Conservation (phyloP, 768 basidiomycete species). For the Lentinula raphanica region DNA sequence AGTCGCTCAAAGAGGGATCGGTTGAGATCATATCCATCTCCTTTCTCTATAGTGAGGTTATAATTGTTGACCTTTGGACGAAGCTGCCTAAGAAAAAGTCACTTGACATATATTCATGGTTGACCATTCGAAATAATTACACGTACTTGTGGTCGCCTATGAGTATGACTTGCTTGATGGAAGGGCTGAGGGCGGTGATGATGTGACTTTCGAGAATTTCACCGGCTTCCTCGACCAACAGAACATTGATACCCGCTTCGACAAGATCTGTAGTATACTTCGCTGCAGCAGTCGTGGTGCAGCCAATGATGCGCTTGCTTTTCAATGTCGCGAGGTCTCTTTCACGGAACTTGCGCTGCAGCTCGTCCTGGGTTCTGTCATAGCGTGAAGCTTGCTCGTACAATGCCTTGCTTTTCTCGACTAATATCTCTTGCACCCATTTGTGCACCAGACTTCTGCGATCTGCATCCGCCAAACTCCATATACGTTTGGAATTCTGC, state of each 20-base stretch:
- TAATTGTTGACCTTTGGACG: constrained; percentile 72
- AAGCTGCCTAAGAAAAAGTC: constrained; percentile 43
- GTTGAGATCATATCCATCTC: constrained; percentile 63
- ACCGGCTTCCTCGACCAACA: constrained; percentile 70
- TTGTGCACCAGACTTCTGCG: constrained; percentile 22
- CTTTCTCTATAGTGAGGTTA: constrained; percentile 59
- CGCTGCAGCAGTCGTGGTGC: constrained; percentile 67
- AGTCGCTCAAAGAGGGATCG: constrained; percentile 66
- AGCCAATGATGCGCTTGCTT: constrained; percentile 54
- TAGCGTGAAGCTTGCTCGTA: constrained; percentile 25
- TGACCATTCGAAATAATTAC: not conserved
- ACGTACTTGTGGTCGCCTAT: constrained; percentile 72
- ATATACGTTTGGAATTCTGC: constrained; percentile 21
- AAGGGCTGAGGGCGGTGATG: constrained; percentile 45
- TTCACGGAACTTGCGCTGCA: constrained; percentile 32
- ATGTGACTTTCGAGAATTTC: constrained; percentile 69
- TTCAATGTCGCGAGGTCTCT: constrained; percentile 29
- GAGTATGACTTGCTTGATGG: constrained; percentile 51
- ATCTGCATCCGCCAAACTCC: constrained; percentile 25
- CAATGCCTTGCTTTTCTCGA: constrained; percentile 24
- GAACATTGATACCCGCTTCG: constrained; percentile 37
- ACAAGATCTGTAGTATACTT: constrained; percentile 48
- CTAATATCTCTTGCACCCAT: constrained; percentile 32
- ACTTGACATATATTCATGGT: not conserved
- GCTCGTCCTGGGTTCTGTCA: constrained; percentile 30